These are phyloP conservation scores for Calonectria multiphialidica DNA, from an alignment of 2,329 filamentous ascomycete genomes.

Conservation along the genomic window DNA sequence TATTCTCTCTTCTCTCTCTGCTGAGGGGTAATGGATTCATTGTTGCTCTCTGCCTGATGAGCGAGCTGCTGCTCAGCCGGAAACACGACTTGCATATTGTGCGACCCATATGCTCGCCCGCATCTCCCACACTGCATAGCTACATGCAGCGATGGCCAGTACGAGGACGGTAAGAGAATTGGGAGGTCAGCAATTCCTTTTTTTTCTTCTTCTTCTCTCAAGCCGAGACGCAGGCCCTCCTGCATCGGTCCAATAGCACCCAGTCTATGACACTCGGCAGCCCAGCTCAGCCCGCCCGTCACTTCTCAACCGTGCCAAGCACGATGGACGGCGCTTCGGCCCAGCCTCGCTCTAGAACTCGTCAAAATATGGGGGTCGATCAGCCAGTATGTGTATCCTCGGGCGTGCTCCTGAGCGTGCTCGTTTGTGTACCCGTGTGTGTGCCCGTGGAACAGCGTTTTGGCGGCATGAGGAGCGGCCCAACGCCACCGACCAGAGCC, in stretches of 20 bases:
- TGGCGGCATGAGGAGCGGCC: neutral
- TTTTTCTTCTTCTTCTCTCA: neutral
- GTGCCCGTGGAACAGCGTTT: neutral
- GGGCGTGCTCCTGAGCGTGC: too few relatives aligned
- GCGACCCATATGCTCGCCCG: neutral
- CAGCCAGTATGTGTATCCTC: neutral
- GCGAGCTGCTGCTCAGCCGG: neutral
- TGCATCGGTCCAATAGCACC: neutral
- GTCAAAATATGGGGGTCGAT: too few relatives aligned
- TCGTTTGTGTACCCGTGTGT: too few relatives aligned
- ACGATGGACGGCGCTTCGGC: too few relatives aligned
- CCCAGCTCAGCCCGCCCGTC: neutral
- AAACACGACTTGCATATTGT: neutral
- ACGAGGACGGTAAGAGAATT: neutral
- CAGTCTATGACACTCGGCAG: neutral
- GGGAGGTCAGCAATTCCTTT: neutral
- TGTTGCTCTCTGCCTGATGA: neutral
- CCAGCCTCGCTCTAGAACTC: neutral
- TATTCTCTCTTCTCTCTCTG: neutral
- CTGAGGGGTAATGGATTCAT: neutral
- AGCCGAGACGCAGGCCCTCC: neutral
- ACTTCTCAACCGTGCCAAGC: neutral
- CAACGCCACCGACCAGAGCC: neutral
- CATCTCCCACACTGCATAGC: neutral
- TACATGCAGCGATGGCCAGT: neutral